Base-by-base conservation (phyloP, 164 flowering plant species). In the Stephania yunnanensis region DNA sequence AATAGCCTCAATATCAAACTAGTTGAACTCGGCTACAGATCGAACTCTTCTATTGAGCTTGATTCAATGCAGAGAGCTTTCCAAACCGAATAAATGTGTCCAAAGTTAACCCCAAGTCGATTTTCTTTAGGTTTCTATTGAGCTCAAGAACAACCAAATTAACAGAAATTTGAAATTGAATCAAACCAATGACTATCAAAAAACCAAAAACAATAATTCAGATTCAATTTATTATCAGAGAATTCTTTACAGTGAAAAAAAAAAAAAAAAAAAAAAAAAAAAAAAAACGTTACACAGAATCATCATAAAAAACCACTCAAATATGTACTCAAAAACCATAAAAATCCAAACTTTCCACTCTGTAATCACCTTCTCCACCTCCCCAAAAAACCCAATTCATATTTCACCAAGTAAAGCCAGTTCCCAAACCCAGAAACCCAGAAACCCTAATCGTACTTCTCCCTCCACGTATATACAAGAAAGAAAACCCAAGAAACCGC, bases 391-490 rank as follows among this genome's bases (percentile, higher is more conserved):
- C 19, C 70, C 67, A 9, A 50, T 15, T 50, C 15, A 10, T 48
- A 3, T 50, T 50, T 50, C 55, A 50, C 15, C 55, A 46, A 68
- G 31, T 22, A 9, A 71, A 68, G 10, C 66, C 31, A 69, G 53
- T n/a, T 50, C 50, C 52, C 44, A 52, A 17, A 20, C 13, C 69
- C 71, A 6, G 20, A 52, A 17, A 20, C 13, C 69, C 71, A 6
- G 20, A 22, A 3, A 6, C 25, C 50, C 52, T 68, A 89, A 78
- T 91, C 93, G 80, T 91, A 91, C 80, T 91, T 91, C 80, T 91
- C 94, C 68, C 90, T 87, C 92, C 97, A 91, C 1, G 94, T 81
- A 70, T 83, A 88, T 5, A 90, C 87, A 69, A 91, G 87, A 65
- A 90, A 87, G 76, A 89, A 85, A 65, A 87, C 88, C 97, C 97